Conservation (phyloP, 345 rosid genomes). For the Zanthoxylum bungeanum region DNA sequence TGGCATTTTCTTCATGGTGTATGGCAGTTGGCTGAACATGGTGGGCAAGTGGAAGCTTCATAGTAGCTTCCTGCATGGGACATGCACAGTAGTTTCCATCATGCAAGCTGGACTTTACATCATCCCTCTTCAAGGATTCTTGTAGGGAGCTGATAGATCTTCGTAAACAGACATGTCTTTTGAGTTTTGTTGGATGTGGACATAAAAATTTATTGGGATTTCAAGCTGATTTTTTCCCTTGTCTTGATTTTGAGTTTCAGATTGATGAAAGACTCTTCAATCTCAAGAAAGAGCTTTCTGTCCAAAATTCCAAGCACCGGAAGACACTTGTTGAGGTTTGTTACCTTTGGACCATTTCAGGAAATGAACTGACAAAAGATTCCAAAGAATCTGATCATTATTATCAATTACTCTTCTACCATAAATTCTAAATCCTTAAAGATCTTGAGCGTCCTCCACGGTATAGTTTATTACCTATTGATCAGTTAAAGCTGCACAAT, state of each 20-base stretch:
- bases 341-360: conserved; percentile 7
- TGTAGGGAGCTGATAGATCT: conserved; percentile 89
- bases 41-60: no score
- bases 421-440: conserved; percentile 6
- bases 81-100: no score
- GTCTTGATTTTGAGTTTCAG: conserved; percentile 39
- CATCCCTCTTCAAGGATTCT: conserved; percentile 86
- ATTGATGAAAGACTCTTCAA: conserved; percentile 84
- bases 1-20: no score
- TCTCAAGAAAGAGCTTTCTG: conserved; percentile 87
- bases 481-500: not conserved
- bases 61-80: no score
- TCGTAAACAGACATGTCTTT: conserved; percentile 60
- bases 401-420: not conserved
- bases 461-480: not conserved
- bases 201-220: not conserved
- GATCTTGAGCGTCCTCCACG: not conserved
- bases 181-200: not conserved
- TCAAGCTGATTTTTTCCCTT: conserved; percentile 12
- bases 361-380: not conserved
- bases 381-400: conserved; percentile 3
- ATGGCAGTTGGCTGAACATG: no score
- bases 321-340: conserved; percentile 91
- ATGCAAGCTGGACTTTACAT: no score
- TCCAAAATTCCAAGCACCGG: conserved; percentile 91